phyloP scores from a whole-genome alignment of 495 filamentous ascomycete species.

The Penicillium argentinense region DNA sequence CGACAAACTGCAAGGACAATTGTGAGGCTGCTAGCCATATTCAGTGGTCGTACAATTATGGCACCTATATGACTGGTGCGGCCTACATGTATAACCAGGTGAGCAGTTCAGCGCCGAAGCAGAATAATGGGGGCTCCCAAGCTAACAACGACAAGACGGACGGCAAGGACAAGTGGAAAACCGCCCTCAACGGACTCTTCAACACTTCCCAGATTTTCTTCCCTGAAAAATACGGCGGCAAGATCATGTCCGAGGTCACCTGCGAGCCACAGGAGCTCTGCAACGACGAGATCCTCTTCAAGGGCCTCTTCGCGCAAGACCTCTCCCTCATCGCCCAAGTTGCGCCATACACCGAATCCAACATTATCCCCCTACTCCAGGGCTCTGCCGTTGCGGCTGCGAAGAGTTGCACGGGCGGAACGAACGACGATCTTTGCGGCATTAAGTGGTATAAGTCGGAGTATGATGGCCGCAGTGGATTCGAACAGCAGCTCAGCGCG shows the following conservation, averaged over 20 bases:
- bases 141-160: slow-evolving; percentile 47
- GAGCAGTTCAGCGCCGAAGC: slow-evolving; percentile 14
- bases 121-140: slow-evolving; percentile 20
- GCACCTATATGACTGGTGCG: slow-evolving; percentile 66
- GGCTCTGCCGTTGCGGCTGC: slow-evolving; percentile 67
- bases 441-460: slow-evolving; percentile 61
- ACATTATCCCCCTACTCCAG: slow-evolving; percentile 61
- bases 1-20: slow-evolving; percentile 45
- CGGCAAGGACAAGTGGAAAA: slow-evolving; percentile 51
- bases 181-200: slow-evolving; percentile 56
- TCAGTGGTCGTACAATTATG: slow-evolving; percentile 71
- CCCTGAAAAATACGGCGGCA: slow-evolving; percentile 44
- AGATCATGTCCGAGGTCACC: slow-evolving; percentile 66
- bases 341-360: slow-evolving; percentile 58
- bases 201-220: slow-evolving; percentile 59
- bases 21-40: slow-evolving; percentile 55
- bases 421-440: slow-evolving; percentile 63
- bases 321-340: slow-evolving; percentile 59
- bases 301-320: slow-evolving; percentile 65
- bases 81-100: slow-evolving; percentile 70
- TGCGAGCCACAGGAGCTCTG: slow-evolving; percentile 65
- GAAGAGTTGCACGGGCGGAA: slow-evolving; percentile 58
- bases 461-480: slow-evolving; percentile 61
- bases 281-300: slow-evolving; percentile 68
- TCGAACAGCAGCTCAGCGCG: slow-evolving; percentile 41